Evolutionary conservation across 805 yeast genomes (phyloP), one percentile per base, ranked within the genome.

Genomic region (Nakazawaea laoshanensis): DNA sequence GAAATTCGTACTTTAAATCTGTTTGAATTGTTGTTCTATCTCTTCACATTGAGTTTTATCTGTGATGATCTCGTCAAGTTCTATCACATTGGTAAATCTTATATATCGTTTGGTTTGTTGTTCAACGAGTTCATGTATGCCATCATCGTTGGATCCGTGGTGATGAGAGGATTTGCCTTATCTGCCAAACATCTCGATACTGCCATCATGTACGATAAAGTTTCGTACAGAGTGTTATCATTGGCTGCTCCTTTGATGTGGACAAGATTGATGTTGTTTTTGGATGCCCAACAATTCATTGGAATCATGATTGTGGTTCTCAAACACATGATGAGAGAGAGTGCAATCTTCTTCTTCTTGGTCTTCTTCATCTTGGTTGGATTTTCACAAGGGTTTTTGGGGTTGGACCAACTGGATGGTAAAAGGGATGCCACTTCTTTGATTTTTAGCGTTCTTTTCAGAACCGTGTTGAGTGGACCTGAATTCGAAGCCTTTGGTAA

Each of bases 231-330:
- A 40, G 52, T 84, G 3, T 55, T 86, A 30, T 77, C 94, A 0
- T 68, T 87, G 47, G 87, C 83, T 10, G 81, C 95, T 5, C 95
- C 95, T 3, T 63, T 86, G 42, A 77, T 86, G 70, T 86, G 95
- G 94, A 69, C 82, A 2, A 65, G 96, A 31, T 59, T 86, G 31
- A 57, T 86, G 36, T 63, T 86, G 23, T 85, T 67, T 54, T 65
- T 85, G 45, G 96, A 86, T 50, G 80, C 88, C 8, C 75, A 77
- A 42, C 70, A 71, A 44, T 85, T 86, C 53, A 83, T 85, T 30
- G 96, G 96, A 25, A 84, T 87, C 2, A 81, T 86, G 86, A 70
- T 86, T 41, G 89, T 86, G 19, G 89, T 86, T 4, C 59, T 83
- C 31, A 83, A 83, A 47, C 78, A 77, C 37, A 80, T 86, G 85